Evolutionary conservation across 306 rosid genomes (phyloP), one percentile per base, ranked within the genome.

Genomic region (Chamaecrista fasciculata): DNA sequence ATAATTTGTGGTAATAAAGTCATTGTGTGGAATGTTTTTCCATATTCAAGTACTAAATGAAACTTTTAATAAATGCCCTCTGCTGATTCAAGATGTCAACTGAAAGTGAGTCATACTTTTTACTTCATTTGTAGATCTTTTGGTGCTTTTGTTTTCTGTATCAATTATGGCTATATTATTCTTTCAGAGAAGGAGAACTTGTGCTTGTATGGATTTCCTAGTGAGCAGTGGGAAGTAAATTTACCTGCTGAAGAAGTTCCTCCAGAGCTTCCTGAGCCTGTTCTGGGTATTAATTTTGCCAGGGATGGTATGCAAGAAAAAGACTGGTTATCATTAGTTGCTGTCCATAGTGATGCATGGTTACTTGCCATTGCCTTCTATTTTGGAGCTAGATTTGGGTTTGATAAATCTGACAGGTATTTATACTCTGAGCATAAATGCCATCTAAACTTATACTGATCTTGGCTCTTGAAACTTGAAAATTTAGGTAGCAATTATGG

Each of bases 191-290:
- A 92, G 86, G 98, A 92, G 79, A 92, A 92, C 84, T 83, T 92
- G 75, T 89, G 95, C 81, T 80, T 92, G 69, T 92, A 89, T 84
- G 95, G 95, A 46, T 86, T 77, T 62, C 95, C 95, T 44, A 86
- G 74, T 70, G 98, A 78, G 84, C 84, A 67, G 47, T 92, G 98
- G 98, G 96, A 92, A 84, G 98, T 92, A 73, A 89, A 84, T 81
- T 83, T 92, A 65, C 98, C 98, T 60, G 98, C 92, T 46, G 97
- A 92, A 76, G 97, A 92, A 78, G 97, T 92, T 78, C 97, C 97
- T 49, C 95, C 97, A 1, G 98, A 92, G 73, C 81, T 92, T 59
- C 98, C 98, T 3, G 98, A 92, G 83, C 98, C 98, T 66, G 95
- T 91, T 8, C 80, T 92, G 50, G 98, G 98, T 36, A 89, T 92